Evolutionary conservation across 1,139 yeast genomes (phyloP), one percentile per base, ranked within the genome.

Genomic region (Blastobotrys petasosporus): DNA sequence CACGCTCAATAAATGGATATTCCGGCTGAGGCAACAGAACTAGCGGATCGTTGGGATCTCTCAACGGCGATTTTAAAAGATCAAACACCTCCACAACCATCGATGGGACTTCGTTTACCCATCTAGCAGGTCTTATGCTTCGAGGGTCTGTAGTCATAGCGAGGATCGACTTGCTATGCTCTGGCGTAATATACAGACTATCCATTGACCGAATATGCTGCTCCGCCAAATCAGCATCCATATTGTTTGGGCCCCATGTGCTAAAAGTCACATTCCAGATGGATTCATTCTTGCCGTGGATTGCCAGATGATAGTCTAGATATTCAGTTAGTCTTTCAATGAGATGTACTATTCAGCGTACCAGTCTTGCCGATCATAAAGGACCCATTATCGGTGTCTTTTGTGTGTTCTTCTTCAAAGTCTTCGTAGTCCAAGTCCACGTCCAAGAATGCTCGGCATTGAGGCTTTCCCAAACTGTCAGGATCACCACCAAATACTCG

Each of bases 191-290:
- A 56, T 85, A 85, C 3, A 86, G 67, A 37, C 82, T 80, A 62
- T 90, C 97, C 16, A 74, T 60, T 2, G 70, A 62, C 10, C 50
- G 42, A 11, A 51, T 45, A 45, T 70, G 69, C 54, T 69, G 74
- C 32, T 61, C 51, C 20, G 57, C 79, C 49, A 90, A 70, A 59
- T 84, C 92, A 36, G 73, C 71, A 61, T 92, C 95, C 49, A 90
- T 71, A 54, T 87, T 82, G 65, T 90, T 90, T 25, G 95, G 95
- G 6, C 94, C 95, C 97, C 97, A 92, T 45, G 83, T 77, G 1
- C 94, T 75, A 60, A 85, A 90, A 0, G 94, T 82, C 10, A 92
- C 88, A 60, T 88, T 85, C 95, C 96, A 90, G 2, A 78, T 73
- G 2, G 81, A 69, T 46, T 80, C 80, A 41, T 81, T 75, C 56